Evolutionary conservation across 2,329 filamentous ascomycete genomes (phyloP).

Genomic region (Meredithiella fracta): DNA sequence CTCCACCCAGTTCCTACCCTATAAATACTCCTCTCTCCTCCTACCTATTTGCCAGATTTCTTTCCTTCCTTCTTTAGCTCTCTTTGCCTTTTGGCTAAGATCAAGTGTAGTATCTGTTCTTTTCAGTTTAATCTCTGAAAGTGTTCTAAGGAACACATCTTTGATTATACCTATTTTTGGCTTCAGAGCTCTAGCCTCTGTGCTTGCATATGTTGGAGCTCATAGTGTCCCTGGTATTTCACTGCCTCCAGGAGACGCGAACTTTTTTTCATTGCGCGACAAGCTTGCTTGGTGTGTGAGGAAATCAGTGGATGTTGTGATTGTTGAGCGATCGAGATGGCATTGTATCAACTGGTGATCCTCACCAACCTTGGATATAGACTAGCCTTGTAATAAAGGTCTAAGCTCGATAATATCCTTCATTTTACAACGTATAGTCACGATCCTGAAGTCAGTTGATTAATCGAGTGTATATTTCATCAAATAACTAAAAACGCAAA

Average conservation of each 20-base stretch:
- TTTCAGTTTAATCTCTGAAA: slow-evolving; percentile 96
- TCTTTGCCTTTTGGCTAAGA: slow-evolving; percentile 50
- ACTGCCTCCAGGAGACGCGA: slow-evolving; percentile 16
- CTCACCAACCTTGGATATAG: too few relatives aligned
- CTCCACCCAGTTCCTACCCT: background rate
- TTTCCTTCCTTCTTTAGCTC: slow-evolving; percentile 15
- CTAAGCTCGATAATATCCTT: too few relatives aligned
- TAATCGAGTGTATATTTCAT: background rate
- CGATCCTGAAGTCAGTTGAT: too few relatives aligned
- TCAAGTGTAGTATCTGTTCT: slow-evolving; percentile 96
- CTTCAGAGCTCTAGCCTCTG: slow-evolving; percentile 12
- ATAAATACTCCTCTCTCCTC: slow-evolving; percentile 5
- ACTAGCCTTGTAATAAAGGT: too few relatives aligned
- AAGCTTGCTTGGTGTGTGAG: slow-evolving; percentile 5
- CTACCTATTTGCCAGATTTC: slow-evolving; percentile 6
- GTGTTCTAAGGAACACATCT: slow-evolving; percentile 53
- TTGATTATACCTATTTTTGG: slow-evolving; percentile 67
- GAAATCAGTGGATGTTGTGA: too few relatives aligned
- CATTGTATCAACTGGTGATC: too few relatives aligned
- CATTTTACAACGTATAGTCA: too few relatives aligned
- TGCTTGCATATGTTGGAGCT: slow-evolving; percentile 14
- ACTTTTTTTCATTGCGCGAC: slow-evolving; percentile 9
- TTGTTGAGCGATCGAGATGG: too few relatives aligned
- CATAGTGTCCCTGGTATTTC: slow-evolving; percentile 16
- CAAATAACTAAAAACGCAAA: background rate